These are phyloP conservation scores for Chytriomyces sp. DNA, from an alignment of 192 early-diverging fungal species.

Conservation along the genomic window DNA sequence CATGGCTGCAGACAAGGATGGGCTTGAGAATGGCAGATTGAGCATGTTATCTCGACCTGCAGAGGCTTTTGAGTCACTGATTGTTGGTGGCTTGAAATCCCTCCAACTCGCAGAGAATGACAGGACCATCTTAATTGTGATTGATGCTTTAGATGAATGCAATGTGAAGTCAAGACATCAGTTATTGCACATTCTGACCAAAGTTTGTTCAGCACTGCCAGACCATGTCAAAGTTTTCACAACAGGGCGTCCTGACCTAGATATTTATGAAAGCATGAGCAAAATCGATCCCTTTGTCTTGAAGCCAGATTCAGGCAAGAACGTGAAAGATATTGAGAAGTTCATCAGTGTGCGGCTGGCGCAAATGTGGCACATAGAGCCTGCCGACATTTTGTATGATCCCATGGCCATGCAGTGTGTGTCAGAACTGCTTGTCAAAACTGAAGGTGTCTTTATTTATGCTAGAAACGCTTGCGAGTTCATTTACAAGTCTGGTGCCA, in stretches of 20 bases:
- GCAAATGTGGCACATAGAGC: not conserved
- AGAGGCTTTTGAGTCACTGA: not conserved
- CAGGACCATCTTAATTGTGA: slow-evolving; percentile 18
- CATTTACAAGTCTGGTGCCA: not conserved
- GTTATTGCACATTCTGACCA: slow-evolving; percentile 9
- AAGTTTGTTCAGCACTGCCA: slow-evolving; percentile 2
- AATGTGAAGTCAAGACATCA: not conserved
- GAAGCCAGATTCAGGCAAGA: not conserved
- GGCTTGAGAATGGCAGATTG: not conserved
- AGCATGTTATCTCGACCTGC: not conserved
- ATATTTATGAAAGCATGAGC: slow-evolving; percentile 21
- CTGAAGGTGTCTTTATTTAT: slow-evolving; percentile 32
- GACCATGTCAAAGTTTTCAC: slow-evolving; percentile 20
- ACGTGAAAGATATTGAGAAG: slow-evolving; percentile 4
- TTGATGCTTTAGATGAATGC: slow-evolving; percentile 35
- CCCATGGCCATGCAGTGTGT: not conserved
- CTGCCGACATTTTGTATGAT: not conserved
- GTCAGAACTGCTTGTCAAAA: not conserved
- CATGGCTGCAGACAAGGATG: slow-evolving; percentile 2
- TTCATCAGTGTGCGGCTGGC: not conserved
- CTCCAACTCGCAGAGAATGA: not conserved
- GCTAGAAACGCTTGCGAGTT: slow-evolving; percentile 7
- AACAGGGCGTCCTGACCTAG: slow-evolving; percentile 26
- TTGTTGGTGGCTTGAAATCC: not conserved
- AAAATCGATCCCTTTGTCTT: slow-evolving; percentile 1